Evolutionary conservation across 331 rosid genomes (phyloP).

Genomic region (Pyrus hybrid): DNA sequence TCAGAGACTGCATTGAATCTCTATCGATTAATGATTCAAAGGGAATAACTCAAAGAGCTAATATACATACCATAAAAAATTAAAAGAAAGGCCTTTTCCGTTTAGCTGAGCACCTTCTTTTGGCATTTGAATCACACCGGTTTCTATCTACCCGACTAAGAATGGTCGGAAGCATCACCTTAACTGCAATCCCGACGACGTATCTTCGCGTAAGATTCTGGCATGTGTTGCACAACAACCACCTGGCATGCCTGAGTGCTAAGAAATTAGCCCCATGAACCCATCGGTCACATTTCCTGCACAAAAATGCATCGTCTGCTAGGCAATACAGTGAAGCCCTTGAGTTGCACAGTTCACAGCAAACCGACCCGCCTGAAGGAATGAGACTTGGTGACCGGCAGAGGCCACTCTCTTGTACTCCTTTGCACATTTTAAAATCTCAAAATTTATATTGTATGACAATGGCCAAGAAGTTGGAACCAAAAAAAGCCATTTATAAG

Average conservation of each 20-base stretch:
- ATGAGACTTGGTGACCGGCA: neutral
- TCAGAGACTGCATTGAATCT: neutral
- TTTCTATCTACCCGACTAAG: conserved; percentile 24
- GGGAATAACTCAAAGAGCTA: neutral
- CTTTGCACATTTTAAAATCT: conserved; percentile 55
- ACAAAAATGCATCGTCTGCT: conserved; percentile 71
- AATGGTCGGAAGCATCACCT: conserved; percentile 46
- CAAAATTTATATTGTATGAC: neutral
- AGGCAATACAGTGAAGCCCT: conserved; percentile 61
- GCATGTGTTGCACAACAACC: conserved; percentile 62
- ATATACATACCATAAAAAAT: conserved; percentile 9
- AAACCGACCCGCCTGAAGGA: neutral
- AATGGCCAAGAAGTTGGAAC: conserved; percentile 4
- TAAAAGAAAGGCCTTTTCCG: conserved; percentile 19
- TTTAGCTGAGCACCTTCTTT: conserved; percentile 25
- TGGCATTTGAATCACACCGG: conserved; percentile 12
- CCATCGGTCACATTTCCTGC: conserved; percentile 59
- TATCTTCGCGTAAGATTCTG: conserved; percentile 54
- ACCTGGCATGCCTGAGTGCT: conserved; percentile 61
- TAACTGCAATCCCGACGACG: conserved; percentile 42
- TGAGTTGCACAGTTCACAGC: conserved; percentile 64
- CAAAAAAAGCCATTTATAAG: conserved; percentile 30
- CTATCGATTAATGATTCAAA: neutral
- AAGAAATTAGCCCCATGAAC: conserved; percentile 76
- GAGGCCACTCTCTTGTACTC: conserved; percentile 29